phyloP scores from a whole-genome alignment of 257 asterid genomes.

The Capsicum rhomboideum region DNA sequence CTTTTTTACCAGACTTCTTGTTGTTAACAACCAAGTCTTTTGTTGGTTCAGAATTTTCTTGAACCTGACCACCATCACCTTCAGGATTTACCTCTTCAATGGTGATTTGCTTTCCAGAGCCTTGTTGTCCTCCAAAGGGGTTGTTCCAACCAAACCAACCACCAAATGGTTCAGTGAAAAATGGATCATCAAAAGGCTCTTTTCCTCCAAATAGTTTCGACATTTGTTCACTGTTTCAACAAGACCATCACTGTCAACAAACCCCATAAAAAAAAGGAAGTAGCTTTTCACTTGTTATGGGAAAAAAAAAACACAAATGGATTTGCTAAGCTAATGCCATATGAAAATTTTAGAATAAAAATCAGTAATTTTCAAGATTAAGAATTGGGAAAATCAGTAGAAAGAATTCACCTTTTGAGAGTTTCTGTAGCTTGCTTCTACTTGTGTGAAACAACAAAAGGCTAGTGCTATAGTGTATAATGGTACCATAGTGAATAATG shows the following conservation, averaged over 20 bases:
- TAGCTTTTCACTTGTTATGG: background rate
- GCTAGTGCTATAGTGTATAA: background rate
- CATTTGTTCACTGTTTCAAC: constrained; percentile 25
- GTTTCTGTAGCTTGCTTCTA: background rate
- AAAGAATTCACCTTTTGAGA: background rate
- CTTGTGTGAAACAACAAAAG: background rate
- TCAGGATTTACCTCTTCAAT: constrained; percentile 64
- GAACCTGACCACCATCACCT: constrained; percentile 23
- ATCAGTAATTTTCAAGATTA: background rate
- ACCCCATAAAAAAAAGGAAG: background rate
- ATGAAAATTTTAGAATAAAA: background rate
- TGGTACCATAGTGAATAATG: background rate
- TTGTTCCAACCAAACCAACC: constrained; percentile 34
- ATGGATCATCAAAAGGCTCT: constrained; percentile 69
- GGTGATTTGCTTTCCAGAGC: constrained; percentile 32
- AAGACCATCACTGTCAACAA: background rate
- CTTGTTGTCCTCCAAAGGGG: constrained; percentile 34
- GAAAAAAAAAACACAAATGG: no score
- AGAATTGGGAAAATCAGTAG: background rate
- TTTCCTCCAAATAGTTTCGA: constrained; percentile 66
- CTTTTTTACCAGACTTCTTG: constrained; percentile 13
- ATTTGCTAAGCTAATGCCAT: background rate
- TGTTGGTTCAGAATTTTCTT: constrained; percentile 22
- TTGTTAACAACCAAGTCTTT: constrained; percentile 34
- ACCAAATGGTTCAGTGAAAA: constrained; percentile 53